Conservation (phyloP, 2,329 filamentous ascomycete species). For the Tolypocladium tropicale region DNA sequence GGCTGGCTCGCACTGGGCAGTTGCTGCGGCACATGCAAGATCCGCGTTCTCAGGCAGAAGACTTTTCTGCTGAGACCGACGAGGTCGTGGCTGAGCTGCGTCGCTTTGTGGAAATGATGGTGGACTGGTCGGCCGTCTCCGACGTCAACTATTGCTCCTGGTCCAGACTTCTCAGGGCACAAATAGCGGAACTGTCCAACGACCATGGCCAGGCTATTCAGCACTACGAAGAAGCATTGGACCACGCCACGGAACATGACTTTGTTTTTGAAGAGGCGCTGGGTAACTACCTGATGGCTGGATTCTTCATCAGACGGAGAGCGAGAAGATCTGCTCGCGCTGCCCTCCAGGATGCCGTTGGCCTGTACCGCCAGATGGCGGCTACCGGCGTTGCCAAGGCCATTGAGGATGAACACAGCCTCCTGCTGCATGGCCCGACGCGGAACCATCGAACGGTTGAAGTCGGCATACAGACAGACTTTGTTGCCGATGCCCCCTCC, state of each 20-base stretch:
- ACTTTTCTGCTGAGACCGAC: conserved; percentile 30
- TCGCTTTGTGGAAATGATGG: conserved; percentile 48
- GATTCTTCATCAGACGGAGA: conserved; percentile 54
- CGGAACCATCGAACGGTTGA: conserved; percentile 50
- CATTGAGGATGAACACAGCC: conserved; percentile 57
- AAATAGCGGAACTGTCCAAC: conserved; percentile 52
- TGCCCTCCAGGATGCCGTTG: conserved; percentile 57
- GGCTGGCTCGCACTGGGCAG: conserved; percentile 43
- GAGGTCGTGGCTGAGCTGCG: conserved; percentile 43
- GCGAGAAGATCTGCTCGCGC: conserved; percentile 58
- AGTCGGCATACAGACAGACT: conserved; percentile 59
- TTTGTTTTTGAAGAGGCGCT: conserved; percentile 64
- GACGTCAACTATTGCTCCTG: conserved; percentile 63
- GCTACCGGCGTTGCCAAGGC: conserved; percentile 59
- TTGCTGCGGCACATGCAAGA: conserved; percentile 40
- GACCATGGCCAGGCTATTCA: conserved; percentile 49
- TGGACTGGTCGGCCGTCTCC: conserved; percentile 52
- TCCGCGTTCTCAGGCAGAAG: conserved; percentile 30
- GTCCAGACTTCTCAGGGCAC: conserved; percentile 58
- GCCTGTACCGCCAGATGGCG: conserved; percentile 58
- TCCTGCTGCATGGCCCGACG: conserved; percentile 53
- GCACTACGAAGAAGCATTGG: conserved; percentile 60
- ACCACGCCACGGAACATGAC: conserved; percentile 58
- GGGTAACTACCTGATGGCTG: conserved; percentile 63
- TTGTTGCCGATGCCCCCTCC: conserved; percentile 45